Conservation (phyloP, 495 filamentous ascomycete species). For the Hypoxylon fuscum region DNA sequence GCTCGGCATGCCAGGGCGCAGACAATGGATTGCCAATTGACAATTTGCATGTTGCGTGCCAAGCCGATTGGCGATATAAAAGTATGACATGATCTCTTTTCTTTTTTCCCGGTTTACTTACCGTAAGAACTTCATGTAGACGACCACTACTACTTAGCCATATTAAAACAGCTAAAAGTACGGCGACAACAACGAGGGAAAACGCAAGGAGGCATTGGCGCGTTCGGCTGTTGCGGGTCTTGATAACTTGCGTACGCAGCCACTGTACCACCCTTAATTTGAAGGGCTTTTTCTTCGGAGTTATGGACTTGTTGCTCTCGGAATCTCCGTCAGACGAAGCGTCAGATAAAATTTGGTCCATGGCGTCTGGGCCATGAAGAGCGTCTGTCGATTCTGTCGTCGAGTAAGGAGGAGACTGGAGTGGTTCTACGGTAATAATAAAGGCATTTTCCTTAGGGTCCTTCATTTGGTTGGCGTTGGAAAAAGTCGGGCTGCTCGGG, state of each 20-base stretch:
- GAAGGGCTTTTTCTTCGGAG: conserved; percentile 9
- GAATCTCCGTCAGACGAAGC: conserved; percentile 17
- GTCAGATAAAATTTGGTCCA: conserved; percentile 15
- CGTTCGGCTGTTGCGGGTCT: conserved; percentile 31
- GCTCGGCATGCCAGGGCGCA: conserved; percentile 4
- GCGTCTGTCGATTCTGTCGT: neutral
- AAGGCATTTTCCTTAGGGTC: conserved; percentile 23
- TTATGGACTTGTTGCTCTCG: conserved; percentile 19
- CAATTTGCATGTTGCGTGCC: conserved; percentile 24
- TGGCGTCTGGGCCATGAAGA: conserved; percentile 26
- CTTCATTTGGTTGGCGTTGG: conserved; percentile 25
- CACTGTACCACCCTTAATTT: conserved; percentile 18
- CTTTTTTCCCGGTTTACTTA: conserved; percentile 11
- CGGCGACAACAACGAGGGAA: conserved; percentile 4
- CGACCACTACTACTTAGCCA: conserved; percentile 19
- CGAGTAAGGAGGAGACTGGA: neutral
- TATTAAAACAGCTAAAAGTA: conserved; percentile 23
- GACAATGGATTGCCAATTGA: conserved; percentile 19
- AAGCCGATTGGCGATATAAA: conserved; percentile 18
- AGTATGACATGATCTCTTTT: neutral
- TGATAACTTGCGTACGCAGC: conserved; percentile 16
- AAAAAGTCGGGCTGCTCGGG: conserved; percentile 10
- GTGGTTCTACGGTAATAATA: conserved; percentile 24
- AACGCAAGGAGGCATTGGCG: conserved; percentile 25
- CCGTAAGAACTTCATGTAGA: conserved; percentile 27